Base-by-base conservation (phyloP, 140 eudicot genomes). In the Stevia rebaudiana region DNA sequence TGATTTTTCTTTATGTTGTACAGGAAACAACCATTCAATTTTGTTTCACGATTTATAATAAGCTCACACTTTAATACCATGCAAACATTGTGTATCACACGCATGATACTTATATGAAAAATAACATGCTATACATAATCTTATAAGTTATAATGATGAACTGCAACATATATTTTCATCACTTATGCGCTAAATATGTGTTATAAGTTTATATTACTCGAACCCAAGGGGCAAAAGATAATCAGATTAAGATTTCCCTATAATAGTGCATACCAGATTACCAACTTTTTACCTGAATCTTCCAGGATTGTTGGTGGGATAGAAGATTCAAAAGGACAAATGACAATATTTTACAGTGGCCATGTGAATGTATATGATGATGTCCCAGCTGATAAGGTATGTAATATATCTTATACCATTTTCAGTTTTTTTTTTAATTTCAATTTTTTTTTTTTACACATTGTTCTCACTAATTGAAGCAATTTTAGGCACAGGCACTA, bases 331-430 rank as follows among this genome's bases (percentile, higher is more conserved):
- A 69, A 70, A 55, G 88, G 90, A 36, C 91, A 83, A 57, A 86
- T 86, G 95, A 79, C 95, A 36, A 83, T 86, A 66, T 86, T 86
- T 57, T 86, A 86, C 75, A 69, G 88, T 43, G 95, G 95, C 72
- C 78, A 78, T 75, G 86, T 86, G 80, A 83, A 86, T 69, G 95
- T 86, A 24, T 86, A 86, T 61, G 91, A 86, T 76, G 95, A 79
- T 59, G 54, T 86, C 28, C 91, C 88, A 33, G 78, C 81, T 67
- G 91, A 83, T 63, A 86, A 86, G 95, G 95, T 86, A 83, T 46
- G 48, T 66, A 5, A 39, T 50, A 67, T 71, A 52, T 69, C 5
- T 35, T 35, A 50, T 62, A 9, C 23, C 66, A 61, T 43, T 43
- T 63, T 62, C 39, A 41, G 36, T 18, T 30, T 4, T 28, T 25